These are phyloP conservation scores for Agrostemma githago DNA, from an alignment of 148 eudicot species.

Conservation along the genomic window DNA sequence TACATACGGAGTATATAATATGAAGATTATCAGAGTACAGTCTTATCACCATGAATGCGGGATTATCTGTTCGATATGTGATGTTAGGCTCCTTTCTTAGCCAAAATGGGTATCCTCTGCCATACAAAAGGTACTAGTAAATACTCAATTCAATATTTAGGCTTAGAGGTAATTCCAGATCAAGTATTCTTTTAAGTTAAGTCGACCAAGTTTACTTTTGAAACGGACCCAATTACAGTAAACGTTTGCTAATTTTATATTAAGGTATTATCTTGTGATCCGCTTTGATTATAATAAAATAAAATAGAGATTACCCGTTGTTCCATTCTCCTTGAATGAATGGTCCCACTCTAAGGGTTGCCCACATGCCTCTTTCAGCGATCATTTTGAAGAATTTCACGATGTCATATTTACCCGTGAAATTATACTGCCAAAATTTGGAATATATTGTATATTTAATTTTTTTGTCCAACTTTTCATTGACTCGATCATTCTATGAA, in stretches of 20 bases:
- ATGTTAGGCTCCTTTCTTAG: constrained; percentile 54
- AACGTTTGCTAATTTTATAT: too few relatives aligned
- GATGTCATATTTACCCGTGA: constrained; percentile 56
- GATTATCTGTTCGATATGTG: constrained; percentile 62
- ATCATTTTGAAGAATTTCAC: constrained; percentile 60
- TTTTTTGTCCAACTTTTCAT: background rate
- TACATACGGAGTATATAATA: background rate
- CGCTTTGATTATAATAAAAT: too few relatives aligned
- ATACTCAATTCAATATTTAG: background rate
- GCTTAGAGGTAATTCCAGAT: background rate
- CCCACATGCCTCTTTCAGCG: constrained; percentile 60
- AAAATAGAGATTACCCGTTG: constrained; percentile 43
- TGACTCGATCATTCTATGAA: background rate
- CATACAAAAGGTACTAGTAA: background rate
- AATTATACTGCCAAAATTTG: constrained; percentile 44
- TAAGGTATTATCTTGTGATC: too few relatives aligned
- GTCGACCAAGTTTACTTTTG: too few relatives aligned
- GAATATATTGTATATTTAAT: too few relatives aligned
- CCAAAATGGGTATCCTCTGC: constrained; percentile 89
- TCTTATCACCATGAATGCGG: constrained; percentile 52
- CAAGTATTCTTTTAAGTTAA: too few relatives aligned
- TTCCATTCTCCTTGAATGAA: constrained; percentile 87
- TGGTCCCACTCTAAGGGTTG: constrained; percentile 65
- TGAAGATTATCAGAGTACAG: background rate
- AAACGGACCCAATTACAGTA: too few relatives aligned